phyloP scores from a whole-genome alignment of 163 green algal genomes.

The Chloromonas sp. region DNA sequence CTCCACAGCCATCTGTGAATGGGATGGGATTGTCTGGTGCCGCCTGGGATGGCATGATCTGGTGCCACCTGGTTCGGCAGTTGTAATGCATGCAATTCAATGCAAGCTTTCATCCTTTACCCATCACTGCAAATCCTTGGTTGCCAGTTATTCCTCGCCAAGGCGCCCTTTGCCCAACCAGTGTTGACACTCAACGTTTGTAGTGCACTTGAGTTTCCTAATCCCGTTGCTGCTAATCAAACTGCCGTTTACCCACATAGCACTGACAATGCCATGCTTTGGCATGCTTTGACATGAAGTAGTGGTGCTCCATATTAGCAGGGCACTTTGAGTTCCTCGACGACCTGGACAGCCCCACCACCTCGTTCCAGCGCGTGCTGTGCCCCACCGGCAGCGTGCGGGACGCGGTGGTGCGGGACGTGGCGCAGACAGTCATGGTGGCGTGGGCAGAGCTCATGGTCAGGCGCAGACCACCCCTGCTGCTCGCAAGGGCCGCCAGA shows the following conservation, averaged over 20 bases:
- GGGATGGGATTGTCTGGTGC: not conserved
- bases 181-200: not conserved
- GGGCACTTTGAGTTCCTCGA: conserved; percentile 85
- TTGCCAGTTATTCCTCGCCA: too few species aligned
- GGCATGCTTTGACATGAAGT: not conserved
- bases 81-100: too few species aligned
- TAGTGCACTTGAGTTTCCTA: not conserved
- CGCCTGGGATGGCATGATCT: not conserved
- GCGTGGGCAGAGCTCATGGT: not conserved
- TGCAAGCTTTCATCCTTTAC: too few species aligned
- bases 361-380: conserved; percentile 48
- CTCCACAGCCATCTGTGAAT: not conserved
- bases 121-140: too few species aligned
- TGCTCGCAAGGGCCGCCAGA: too few species aligned
- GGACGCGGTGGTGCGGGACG: conserved; percentile 36
- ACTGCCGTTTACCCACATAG: not conserved
- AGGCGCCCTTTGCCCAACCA: not conserved
- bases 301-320: not conserved
- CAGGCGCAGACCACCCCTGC: not conserved
- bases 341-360: conserved; percentile 1
- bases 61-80: too few species aligned
- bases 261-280: not conserved
- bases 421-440: not conserved
- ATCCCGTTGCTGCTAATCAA: not conserved
- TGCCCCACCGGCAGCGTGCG: conserved; percentile 39